phyloP scores from a whole-genome alignment of 805 yeast species.

The Komagataella phaffii region DNA sequence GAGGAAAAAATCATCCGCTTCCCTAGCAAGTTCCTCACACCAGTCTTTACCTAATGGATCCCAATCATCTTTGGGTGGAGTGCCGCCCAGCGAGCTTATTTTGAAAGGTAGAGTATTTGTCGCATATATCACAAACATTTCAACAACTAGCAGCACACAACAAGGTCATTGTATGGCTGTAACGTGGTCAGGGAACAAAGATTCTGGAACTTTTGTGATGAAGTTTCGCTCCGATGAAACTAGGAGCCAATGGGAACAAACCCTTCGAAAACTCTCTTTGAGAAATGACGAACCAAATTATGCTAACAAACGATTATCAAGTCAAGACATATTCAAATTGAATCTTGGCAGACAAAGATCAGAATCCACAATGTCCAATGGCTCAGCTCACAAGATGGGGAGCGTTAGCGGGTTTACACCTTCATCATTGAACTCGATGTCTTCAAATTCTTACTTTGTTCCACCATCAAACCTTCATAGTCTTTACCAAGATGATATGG shows the following conservation, averaged over 20 bases:
- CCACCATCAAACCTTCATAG: background rate
- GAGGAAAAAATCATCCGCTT: constrained; percentile 34
- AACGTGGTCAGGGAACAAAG: constrained; percentile 78
- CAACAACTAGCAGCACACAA: constrained; percentile 16
- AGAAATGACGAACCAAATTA: background rate
- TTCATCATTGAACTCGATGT: background rate
- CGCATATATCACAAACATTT: constrained; percentile 44
- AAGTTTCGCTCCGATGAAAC: constrained; percentile 76
- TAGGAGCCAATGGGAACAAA: constrained; percentile 68
- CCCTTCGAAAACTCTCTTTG: constrained; percentile 34
- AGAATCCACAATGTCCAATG: background rate
- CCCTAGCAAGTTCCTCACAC: constrained; percentile 21
- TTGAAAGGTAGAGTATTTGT: constrained; percentile 76
- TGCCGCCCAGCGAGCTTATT: background rate
- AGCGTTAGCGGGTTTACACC: background rate
- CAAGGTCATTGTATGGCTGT: constrained; percentile 45
- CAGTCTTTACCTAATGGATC: background rate
- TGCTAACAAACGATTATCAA: background rate
- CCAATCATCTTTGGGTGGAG: constrained; percentile 4
- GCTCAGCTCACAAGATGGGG: background rate
- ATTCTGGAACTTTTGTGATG: constrained; percentile 74
- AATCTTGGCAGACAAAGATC: background rate
- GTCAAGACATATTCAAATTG: background rate
- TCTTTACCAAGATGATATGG: constrained; percentile 9
- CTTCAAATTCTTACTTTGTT: background rate